Evolutionary conservation across 345 rosid genomes (phyloP).

Genomic region (Hypericum androsaemum): DNA sequence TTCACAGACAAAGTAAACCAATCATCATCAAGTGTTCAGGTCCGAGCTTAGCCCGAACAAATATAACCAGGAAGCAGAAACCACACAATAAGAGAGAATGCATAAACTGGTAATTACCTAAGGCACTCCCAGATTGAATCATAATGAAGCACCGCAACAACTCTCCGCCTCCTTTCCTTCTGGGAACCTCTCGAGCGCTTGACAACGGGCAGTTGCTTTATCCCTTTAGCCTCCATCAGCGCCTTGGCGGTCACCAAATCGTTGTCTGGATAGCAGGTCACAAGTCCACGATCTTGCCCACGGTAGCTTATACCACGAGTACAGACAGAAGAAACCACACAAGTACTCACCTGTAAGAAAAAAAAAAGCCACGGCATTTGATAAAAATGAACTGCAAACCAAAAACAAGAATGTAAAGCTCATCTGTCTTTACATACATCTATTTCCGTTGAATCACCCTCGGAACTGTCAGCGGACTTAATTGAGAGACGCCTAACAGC

Average conservation of each 20-base stretch:
- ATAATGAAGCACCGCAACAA: conserved; percentile 69
- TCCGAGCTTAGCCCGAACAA: not conserved
- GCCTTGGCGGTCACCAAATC: conserved; percentile 73
- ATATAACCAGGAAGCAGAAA: conserved; percentile 9
- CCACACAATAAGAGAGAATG: not conserved
- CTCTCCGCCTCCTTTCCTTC: conserved; percentile 54
- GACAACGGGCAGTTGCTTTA: conserved; percentile 88
- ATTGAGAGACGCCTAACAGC: conserved; percentile 51
- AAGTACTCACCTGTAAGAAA: conserved; percentile 44
- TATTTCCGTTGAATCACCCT: conserved; percentile 31
- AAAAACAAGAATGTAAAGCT: conserved; percentile 1
- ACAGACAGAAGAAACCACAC: conserved; percentile 72
- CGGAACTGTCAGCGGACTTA: conserved; percentile 22
- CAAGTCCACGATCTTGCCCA: conserved; percentile 69
- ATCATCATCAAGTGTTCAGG: not conserved
- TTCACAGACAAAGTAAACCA: conserved; percentile 12
- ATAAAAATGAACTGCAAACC: not conserved
- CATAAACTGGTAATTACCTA: conserved; percentile 34
- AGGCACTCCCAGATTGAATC: conserved; percentile 59
- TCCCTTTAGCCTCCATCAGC: conserved; percentile 90
- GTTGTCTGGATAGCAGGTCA: conserved; percentile 76
- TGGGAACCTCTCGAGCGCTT: conserved; percentile 44
- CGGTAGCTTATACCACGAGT: conserved; percentile 60
- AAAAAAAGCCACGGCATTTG: not conserved
- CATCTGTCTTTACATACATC: conserved; percentile 40